Percentiles rank a stretch among this genome's conserved stretches.
These are phyloP conservation scores for Solanum ossicruentum DNA, from an alignment of 257 asterid genomes.

Conservation along the genomic window DNA sequence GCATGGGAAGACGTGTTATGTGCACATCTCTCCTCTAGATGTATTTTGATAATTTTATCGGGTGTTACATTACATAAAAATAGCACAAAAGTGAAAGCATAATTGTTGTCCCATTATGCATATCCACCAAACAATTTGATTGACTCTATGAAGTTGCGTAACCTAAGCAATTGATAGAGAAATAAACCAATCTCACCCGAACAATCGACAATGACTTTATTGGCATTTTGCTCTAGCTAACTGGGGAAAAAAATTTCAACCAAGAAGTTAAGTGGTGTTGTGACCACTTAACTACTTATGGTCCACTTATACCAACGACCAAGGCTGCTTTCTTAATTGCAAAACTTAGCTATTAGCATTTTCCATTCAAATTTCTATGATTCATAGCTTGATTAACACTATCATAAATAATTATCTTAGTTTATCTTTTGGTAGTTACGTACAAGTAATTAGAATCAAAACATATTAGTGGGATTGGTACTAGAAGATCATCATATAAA, in stretches of 20 bases:
- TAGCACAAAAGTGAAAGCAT: not conserved
- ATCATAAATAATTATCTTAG: not conserved
- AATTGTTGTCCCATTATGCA: not conserved
- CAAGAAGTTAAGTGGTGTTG: not conserved
- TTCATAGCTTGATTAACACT: not conserved
- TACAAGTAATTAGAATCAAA: not conserved
- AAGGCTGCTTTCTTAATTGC: not conserved
- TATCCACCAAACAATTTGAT: not conserved
- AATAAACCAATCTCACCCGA: not conserved
- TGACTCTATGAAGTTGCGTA: not conserved
- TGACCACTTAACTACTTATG: not conserved
- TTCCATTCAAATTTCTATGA: not conserved
- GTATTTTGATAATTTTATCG: no score
- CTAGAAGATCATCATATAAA: not conserved
- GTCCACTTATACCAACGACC: not conserved
- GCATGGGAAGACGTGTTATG: no score
- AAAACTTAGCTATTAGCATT: not conserved
- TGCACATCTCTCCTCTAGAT: no score
- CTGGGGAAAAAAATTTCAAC: not conserved
- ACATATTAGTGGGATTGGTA: not conserved
- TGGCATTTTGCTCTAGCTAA: not conserved
- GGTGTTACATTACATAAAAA: not conserved
- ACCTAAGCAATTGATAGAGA: not conserved
- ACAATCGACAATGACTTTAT: not conserved
- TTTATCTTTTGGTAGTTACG: not conserved